phyloP scores from a whole-genome alignment of 2,329 filamentous ascomycete species.

The Venturiaceae sp. region DNA sequence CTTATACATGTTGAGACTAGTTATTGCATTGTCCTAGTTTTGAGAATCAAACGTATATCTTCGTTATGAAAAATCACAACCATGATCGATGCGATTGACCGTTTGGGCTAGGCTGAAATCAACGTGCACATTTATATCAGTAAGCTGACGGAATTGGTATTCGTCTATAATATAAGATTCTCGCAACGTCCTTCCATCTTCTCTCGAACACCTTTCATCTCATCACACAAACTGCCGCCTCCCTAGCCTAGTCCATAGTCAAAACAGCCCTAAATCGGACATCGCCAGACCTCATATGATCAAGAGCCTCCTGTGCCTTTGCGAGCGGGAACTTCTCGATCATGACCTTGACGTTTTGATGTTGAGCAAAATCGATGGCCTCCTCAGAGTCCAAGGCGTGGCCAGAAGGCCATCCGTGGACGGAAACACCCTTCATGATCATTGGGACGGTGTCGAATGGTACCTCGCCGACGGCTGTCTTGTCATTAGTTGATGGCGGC shows the following conservation, averaged over 20 bases:
- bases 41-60: too few species aligned
- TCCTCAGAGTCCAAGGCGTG: slow-evolving; percentile 44
- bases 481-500: background rate
- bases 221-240: too few species aligned
- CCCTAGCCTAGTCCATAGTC: slow-evolving; percentile 33
- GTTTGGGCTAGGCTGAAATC: too few species aligned
- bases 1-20: too few species aligned
- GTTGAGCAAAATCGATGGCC: slow-evolving; percentile 38
- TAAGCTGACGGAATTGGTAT: too few species aligned
- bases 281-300: slow-evolving; percentile 39
- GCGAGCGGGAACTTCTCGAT: slow-evolving; percentile 43
- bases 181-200: too few species aligned
- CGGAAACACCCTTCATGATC: slow-evolving; percentile 36
- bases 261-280: slow-evolving; percentile 43
- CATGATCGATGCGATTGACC: too few species aligned
- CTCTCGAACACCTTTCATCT: too few species aligned
- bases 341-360: slow-evolving; percentile 40
- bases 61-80: too few species aligned
- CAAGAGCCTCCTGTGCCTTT: slow-evolving; percentile 39
- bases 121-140: too few species aligned
- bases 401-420: slow-evolving; percentile 44
- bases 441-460: slow-evolving; percentile 32
- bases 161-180: too few species aligned
- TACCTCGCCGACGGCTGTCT: slow-evolving; percentile 32
- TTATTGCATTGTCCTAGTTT: too few species aligned